Base-by-base conservation (phyloP, 805 yeast species). In the Ogataea trehaloabstinens region DNA sequence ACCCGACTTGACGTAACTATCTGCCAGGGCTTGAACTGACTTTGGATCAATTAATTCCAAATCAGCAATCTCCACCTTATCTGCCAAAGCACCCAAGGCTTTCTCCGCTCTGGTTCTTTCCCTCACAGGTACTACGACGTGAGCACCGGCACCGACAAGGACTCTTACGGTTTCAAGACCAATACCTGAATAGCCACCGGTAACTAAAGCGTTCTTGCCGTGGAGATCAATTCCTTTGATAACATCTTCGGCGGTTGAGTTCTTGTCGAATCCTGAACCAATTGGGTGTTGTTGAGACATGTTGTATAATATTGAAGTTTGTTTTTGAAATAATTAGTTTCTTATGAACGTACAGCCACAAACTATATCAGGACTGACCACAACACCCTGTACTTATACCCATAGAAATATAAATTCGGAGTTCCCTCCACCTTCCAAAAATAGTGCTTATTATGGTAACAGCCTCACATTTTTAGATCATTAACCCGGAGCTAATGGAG, bases 121-220 rank as follows among this genome's bases (percentile, higher is more conserved):
- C 31, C 40, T 37, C 17, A 25, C 31, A 3, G 40, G 40, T 6
- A 37, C 40, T 18, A 31, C 28, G 21, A 37, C 40, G 21, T 31
- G 35, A 5, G 40, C 40, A 12, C 40, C 40, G 3, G 35, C 40
- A 12, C 16, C 19, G 18, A 13, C 4, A 19, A 37, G 25, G 5
- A 22, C 40, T n/a, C 31, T 19, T 20, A 37, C 40, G n/a, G 35
- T 12, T 16, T 37, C 40, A n/a, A 24, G 35, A 5, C 40, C 40
- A 15, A 37, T 31, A n/a, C 40, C 40, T 4, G 40, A 37, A 19
- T 37, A 37, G 6, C 40, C 40, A 7, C 40, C 40, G 13, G 40
- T 37, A 15, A 37, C 35, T 6, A 37, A 4, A 6, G 25, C 40
- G 19, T 31, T 37, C 18, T 37, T 37, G 3, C 40, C 40, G 8